Evolutionary conservation across 2,329 filamentous ascomycete genomes (phyloP), one percentile per base, ranked within the genome.

Genomic region (Alternaria tenuissima): DNA sequence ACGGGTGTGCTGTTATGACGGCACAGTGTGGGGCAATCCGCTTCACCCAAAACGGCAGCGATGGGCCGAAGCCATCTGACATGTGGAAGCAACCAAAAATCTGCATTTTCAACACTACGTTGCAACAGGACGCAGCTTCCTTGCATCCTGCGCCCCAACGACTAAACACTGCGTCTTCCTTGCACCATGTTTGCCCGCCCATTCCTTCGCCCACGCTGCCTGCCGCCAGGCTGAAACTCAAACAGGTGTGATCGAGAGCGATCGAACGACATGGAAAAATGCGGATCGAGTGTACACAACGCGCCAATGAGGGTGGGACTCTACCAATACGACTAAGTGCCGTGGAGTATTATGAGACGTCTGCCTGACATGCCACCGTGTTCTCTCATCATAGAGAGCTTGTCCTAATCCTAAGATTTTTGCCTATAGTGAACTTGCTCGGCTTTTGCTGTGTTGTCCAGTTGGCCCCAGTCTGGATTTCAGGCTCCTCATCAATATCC

Each of bases 341-440:
- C 26, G 53, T 57, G 32, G 52, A 24, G 44, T 60, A 28, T 36
- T 42, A 36, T 53, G 41, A 20, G 44, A 41, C 20, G 11, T 52
- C 44, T 39, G 38, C 44, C 57, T 20, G 22, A 53, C 30, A 26
- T 53, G 38, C 55, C 57, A 62, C 52, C 41, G 42, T 62, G 46
- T 43, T 47, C 22, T 20, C 34, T 47, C 51, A 38, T 68, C 48
- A 71, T n/a, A 74, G 26, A 44, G 66, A 73, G 8, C 59, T 66
- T 30, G 52, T 63, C 53, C 67, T 67, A 28, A 58, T 49, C 53
- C 12, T 59, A 28, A 59, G 24, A 24, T 41, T 52, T 26, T 44
- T 58, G 12, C 8, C 43, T 24, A 3, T 46, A 16, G 39, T 43
- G 16, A n/a, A 24, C 39, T 55, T 52, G 34, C 51, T 22, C 16